Evolutionary conservation across 495 filamentous ascomycete genomes (phyloP).

Genomic region (Neurospora sp.): DNA sequence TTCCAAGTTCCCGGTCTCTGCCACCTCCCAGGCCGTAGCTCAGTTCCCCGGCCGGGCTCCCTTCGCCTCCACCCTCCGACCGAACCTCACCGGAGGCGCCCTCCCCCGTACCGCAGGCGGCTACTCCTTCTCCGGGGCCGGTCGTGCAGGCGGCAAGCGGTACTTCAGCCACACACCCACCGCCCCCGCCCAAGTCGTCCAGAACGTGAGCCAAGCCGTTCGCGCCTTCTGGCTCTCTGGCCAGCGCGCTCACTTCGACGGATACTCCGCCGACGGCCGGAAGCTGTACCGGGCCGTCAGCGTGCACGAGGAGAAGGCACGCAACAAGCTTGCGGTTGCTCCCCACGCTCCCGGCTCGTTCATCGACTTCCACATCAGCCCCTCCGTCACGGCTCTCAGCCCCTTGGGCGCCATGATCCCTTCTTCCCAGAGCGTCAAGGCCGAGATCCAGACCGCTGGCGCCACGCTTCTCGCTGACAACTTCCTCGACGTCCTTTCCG

Average conservation of each 20-base stretch:
- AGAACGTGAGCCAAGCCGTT: constrained; percentile 85
- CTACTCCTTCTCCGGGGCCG: constrained; percentile 62
- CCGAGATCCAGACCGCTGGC: constrained; percentile 16
- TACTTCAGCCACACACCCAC: constrained; percentile 86
- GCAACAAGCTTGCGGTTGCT: constrained; percentile 48
- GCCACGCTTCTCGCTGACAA: constrained; percentile 63
- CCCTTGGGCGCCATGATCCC: constrained; percentile 40
- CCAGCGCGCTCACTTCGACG: constrained; percentile 75
- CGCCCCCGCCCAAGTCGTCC: constrained; percentile 78
- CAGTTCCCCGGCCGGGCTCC: constrained; percentile 63
- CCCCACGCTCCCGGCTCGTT: constrained; percentile 58
- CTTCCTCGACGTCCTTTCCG: constrained; percentile 72
- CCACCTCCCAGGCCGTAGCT: constrained; percentile 54
- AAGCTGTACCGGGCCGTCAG: constrained; percentile 66
- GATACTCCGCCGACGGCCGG: constrained; percentile 56
- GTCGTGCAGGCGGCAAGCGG: constrained; percentile 60
- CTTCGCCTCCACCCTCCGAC: constrained; percentile 82
- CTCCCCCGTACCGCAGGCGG: constrained; percentile 78
- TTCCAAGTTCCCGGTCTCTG: constrained; percentile 55
- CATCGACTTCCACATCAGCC: constrained; percentile 76
- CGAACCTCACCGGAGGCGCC: constrained; percentile 84
- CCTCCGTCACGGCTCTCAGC: constrained; percentile 76
- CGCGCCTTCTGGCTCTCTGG: constrained; percentile 85
- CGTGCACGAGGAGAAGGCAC: constrained; percentile 57
- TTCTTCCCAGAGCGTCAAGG: constrained; percentile 24